These are phyloP conservation scores for Huiozyma sinensis DNA, from an alignment of 805 yeast genomes.

Conservation along the genomic window DNA sequence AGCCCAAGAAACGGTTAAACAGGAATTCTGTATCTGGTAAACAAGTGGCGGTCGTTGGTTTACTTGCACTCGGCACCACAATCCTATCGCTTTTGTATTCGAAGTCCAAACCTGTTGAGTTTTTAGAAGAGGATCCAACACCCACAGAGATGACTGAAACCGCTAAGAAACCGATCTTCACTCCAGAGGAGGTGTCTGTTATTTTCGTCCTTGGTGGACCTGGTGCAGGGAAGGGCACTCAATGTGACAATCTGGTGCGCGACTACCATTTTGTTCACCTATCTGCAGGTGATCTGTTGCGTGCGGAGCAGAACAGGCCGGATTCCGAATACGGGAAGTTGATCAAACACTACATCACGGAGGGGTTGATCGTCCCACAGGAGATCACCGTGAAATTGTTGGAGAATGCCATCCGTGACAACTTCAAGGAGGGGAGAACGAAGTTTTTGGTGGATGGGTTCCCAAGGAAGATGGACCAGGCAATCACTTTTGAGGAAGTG, in stretches of 20 bases:
- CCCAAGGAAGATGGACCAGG: constrained; percentile 98
- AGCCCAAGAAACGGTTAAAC: not conserved
- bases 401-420: constrained; percentile 62
- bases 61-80: constrained; percentile 40
- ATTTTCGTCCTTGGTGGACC: constrained; percentile 94
- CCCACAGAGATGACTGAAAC: not conserved
- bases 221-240: constrained; percentile 97
- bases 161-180: constrained; percentile 35
- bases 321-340: constrained; percentile 80
- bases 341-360: constrained; percentile 73
- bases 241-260: constrained; percentile 73
- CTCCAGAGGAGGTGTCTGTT: constrained; percentile 60
- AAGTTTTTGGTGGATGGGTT: constrained; percentile 88
- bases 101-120: constrained; percentile 35
- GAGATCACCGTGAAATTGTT: constrained; percentile 76
- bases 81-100: constrained; percentile 33
- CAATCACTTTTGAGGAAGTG: constrained; percentile 76
- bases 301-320: constrained; percentile 80
- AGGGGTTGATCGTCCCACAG: constrained; percentile 91
- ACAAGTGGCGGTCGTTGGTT: constrained; percentile 31
- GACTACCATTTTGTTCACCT: constrained; percentile 78
- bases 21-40: constrained; percentile 13
- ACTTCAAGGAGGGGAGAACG: constrained; percentile 31
- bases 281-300: constrained; percentile 90
- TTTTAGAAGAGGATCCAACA: constrained; percentile 28